Evolutionary conservation across 2,329 filamentous ascomycete species (phyloP).

Genomic region (Aspergillus brunneoviolaceus): DNA sequence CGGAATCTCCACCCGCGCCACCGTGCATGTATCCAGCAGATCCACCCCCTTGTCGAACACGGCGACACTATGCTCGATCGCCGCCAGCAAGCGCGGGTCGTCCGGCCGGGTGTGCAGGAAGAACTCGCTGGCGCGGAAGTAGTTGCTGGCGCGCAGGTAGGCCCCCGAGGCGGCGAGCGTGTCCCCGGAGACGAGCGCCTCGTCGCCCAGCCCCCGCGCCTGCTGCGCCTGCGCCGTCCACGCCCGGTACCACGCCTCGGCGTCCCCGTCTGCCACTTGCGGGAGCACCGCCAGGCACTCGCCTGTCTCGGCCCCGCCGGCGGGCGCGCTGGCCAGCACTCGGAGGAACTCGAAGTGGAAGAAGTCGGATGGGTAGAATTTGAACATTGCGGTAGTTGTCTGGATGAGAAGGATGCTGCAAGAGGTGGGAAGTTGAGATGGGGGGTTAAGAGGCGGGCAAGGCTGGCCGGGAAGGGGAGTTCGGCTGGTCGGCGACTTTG

Average conservation of each 20-base stretch:
- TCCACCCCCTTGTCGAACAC: too few relatives aligned
- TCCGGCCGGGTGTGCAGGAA: slow-evolving; percentile 25
- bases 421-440: too few relatives aligned
- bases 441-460: too few relatives aligned
- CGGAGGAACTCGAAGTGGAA: slow-evolving; percentile 49
- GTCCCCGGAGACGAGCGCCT: slow-evolving; percentile 25
- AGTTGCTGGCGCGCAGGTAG: slow-evolving; percentile 46
- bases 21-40: too few relatives aligned
- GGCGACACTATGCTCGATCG: not conserved
- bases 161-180: slow-evolving; percentile 32
- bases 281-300: slow-evolving; percentile 42
- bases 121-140: slow-evolving; percentile 39
- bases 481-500: too few relatives aligned
- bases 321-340: slow-evolving; percentile 39
- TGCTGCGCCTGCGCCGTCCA: slow-evolving; percentile 21
- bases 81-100: slow-evolving; percentile 15
- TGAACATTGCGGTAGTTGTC: slow-evolving; percentile 23
- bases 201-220: not conserved
- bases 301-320: slow-evolving; percentile 41
- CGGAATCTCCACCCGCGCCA: too few relatives aligned
- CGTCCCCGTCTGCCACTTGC: slow-evolving; percentile 40
- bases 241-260: slow-evolving; percentile 42
- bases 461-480: too few relatives aligned
- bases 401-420: too few relatives aligned
- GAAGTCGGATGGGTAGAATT: slow-evolving; percentile 34